phyloP scores from a whole-genome alignment of 495 filamentous ascomycete genomes.

The Platismatia glauca region DNA sequence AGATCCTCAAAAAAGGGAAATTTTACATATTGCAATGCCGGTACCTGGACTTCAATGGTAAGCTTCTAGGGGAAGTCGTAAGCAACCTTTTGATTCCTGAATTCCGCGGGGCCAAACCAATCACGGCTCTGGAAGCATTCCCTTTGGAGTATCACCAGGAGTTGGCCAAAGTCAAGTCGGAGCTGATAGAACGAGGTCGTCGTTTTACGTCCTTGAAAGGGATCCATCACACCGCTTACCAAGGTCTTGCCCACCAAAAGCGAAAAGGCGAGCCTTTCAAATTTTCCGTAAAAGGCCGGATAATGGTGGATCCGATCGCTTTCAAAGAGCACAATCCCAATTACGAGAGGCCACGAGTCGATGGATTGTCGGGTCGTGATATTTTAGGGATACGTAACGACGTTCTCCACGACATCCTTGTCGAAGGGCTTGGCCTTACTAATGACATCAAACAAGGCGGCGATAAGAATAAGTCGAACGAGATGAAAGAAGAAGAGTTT shows the following conservation, averaged over 20 bases:
- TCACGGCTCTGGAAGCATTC: constrained; percentile 38
- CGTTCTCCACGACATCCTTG: constrained; percentile 4
- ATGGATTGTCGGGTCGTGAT: constrained; percentile 12
- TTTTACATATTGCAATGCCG: constrained; percentile 32
- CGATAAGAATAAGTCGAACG: constrained; percentile 6
- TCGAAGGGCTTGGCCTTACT: constrained; percentile 8
- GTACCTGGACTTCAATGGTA: constrained; percentile 31
- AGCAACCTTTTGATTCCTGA: constrained; percentile 37
- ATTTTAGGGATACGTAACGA: constrained; percentile 10
- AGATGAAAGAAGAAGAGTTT: constrained; percentile 25
- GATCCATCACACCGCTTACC: constrained; percentile 22
- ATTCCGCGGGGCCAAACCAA: constrained; percentile 49
- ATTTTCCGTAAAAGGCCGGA: constrained; percentile 15
- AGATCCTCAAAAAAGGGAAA: constrained; percentile 24
- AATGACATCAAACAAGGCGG: neutral
- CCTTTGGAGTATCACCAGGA: constrained; percentile 13
- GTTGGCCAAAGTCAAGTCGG: constrained; percentile 9
- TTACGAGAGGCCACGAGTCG: constrained; percentile 16
- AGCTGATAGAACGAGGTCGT: constrained; percentile 17
- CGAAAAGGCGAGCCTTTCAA: constrained; percentile 19
- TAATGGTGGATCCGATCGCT: constrained; percentile 16
- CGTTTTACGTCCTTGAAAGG: constrained; percentile 22
- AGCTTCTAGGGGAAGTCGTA: constrained; percentile 42
- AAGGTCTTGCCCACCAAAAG: constrained; percentile 24
- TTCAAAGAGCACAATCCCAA: constrained; percentile 22